Conservation (phyloP, 1,284 basidiomycete genomes). For the Fistulinella staudtii region DNA sequence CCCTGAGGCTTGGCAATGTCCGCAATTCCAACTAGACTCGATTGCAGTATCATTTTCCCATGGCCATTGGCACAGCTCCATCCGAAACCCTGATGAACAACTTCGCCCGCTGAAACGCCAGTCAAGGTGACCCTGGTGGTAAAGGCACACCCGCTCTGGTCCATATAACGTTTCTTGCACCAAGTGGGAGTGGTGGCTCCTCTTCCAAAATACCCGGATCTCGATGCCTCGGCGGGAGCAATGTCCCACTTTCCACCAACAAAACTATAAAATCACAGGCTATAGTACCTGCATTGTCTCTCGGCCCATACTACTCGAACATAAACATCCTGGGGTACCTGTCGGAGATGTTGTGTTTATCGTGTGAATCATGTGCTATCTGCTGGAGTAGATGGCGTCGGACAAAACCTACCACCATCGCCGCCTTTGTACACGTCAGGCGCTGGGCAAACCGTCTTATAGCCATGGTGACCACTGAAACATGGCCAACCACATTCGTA, state of each 20-base stretch:
- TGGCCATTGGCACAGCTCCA: background rate
- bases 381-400: background rate
- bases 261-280: too few species aligned
- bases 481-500: too few species aligned
- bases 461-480: background rate
- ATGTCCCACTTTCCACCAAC: background rate
- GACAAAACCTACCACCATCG: background rate
- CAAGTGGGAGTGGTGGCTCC: too few species aligned
- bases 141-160: too few species aligned
- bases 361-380: background rate
- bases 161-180: too few species aligned
- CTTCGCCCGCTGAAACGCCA: background rate
- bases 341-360: too few species aligned
- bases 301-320: too few species aligned
- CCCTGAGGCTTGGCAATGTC: constrained; percentile 14
- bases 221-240: background rate
- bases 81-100: background rate
- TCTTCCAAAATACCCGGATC: background rate
- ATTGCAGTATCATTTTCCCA: constrained; percentile 25
- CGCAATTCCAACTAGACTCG: constrained; percentile 13
- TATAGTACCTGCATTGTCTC: background rate
- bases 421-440: background rate
- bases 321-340: too few species aligned
- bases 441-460: background rate
- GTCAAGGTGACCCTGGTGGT: background rate